Evolutionary conservation across 805 yeast species (phyloP).

Genomic region (Ogataea nonfermentans): DNA sequence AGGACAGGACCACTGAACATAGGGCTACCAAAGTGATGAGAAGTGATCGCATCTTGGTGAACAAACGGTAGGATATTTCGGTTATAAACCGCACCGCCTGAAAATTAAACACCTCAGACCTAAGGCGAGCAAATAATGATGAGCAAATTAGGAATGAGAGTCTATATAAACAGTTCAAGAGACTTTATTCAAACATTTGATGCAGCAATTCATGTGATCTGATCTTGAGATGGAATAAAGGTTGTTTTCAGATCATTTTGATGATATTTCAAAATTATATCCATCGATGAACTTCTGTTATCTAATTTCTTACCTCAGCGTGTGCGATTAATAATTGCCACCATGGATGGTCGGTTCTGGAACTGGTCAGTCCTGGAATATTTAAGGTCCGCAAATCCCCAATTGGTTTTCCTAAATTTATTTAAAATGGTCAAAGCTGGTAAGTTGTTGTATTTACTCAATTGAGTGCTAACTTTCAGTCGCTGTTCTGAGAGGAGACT

Average conservation of each 20-base stretch:
- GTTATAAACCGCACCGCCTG: conserved; percentile 6
- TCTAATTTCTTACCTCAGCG: neutral
- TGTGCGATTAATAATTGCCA: conserved; percentile 8
- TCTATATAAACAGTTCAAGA: neutral
- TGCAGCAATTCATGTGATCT: too few species aligned
- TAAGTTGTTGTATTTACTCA: conserved; percentile 2
- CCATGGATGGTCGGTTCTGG: conserved; percentile 6
- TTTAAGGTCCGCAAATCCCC: conserved; percentile 1
- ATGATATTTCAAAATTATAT: neutral
- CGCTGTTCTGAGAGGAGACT: conserved; percentile 95
- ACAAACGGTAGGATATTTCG: conserved; percentile 6
- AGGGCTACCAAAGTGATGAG: conserved; percentile 1
- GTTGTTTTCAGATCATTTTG: neutral
- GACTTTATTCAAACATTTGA: neutral
- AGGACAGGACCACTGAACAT: conserved; percentile 1
- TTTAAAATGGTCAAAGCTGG: conserved; percentile 15
- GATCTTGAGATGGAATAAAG: too few species aligned
- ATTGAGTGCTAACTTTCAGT: conserved; percentile 49
- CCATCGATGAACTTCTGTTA: neutral
- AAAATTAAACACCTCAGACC: neutral
- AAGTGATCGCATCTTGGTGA: conserved; percentile 1
- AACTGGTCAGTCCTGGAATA: conserved; percentile 4
- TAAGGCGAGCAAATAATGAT: neutral
- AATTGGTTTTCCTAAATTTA: neutral
- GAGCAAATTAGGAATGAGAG: conserved; percentile 6